Base-by-base conservation (phyloP, 495 filamentous ascomycete genomes). In the Neurospora hispaniola region DNA sequence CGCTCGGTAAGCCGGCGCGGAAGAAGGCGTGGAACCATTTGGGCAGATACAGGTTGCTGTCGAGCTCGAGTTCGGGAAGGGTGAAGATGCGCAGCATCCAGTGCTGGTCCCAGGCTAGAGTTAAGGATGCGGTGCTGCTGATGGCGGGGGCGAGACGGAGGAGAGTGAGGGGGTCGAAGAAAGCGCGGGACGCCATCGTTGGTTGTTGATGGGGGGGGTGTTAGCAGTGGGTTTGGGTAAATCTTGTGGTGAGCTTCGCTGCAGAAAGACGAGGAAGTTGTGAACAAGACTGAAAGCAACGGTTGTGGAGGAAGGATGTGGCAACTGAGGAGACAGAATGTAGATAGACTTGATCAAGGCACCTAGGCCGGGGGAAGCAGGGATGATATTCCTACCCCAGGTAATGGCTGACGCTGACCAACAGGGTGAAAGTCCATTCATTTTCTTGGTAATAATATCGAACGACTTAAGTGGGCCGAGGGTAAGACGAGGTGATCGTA, bases 111-210 rank as follows among this genome's bases (percentile, higher is more conserved):
- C 72, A 68, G 23, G 66, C 62, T 20, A 73, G 69, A 27, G 72
- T 70, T 42, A 73, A 12, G 2, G 72, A 42, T 2, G 72, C 72
- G 23, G 72, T 43, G 66, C 62, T 42, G 39, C 62, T 70, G n/a
- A 73, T 73, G 66, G 42, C 12, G 38, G 72, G 72, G 6, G 72
- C 68, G 38, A 73, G 42, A 12, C 72, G 72, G 12, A 73, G 66
- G 8, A 43, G 27, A 5, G 72, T 73, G 66, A 35, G n/a, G 2
- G 39, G 35, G 27, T 70, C 66, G 16, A 70, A 69, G 59, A 72
- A 72, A 3, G 3, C 10, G 35, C 59, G 20, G 10, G 71, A 69
- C 7, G 71, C 71, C 71, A 72, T 72, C 69, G 9, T 11, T 41
- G 9, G 10, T 41, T 40, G 39, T 72, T 66, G 43, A 12, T 23